Conservation (phyloP, 139 green algal genomes). For the Micractinium sp. region DNA sequence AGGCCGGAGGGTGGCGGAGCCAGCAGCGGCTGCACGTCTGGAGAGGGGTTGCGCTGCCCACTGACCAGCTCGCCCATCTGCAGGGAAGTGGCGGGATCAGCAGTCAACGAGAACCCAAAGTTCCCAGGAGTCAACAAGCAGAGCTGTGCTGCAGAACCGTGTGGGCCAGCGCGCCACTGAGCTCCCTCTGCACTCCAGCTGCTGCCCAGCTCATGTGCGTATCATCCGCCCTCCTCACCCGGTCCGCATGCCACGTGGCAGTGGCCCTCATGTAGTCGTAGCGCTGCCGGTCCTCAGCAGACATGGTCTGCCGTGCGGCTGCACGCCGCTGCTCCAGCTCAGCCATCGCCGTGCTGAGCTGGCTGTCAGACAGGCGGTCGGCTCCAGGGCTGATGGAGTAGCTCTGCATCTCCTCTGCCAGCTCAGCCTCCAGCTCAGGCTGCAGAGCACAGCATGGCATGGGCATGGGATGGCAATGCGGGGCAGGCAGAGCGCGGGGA, state of each 20-base stretch:
- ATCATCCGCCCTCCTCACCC: slow-evolving; percentile 2
- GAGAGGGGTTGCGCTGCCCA: slow-evolving; percentile 8
- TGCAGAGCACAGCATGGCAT: neutral
- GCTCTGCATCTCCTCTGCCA: slow-evolving; percentile 24
- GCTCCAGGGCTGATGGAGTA: slow-evolving; percentile 6
- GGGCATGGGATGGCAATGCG: too few relatives aligned
- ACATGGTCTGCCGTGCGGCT: neutral
- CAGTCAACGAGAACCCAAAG: neutral
- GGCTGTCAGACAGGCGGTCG: slow-evolving; percentile 4
- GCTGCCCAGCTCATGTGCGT: neutral
- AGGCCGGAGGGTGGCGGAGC: neutral
- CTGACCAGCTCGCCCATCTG: slow-evolving; percentile 15
- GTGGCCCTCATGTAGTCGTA: slow-evolving; percentile 39
- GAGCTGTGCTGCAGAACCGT: too few relatives aligned
- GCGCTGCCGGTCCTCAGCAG: neutral
- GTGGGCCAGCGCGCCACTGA: neutral
- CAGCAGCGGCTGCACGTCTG: neutral
- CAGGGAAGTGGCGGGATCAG: neutral
- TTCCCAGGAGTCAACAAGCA: neutral
- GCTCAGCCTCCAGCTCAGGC: slow-evolving; percentile 41
- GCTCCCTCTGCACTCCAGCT: neutral
- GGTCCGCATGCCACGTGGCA: slow-evolving; percentile 20
- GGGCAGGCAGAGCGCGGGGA: neutral
- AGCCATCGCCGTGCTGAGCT: slow-evolving; percentile 22
- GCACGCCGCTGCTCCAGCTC: slow-evolving; percentile 23